Percentiles rank a stretch among this genome's conserved stretches.
Conservation (phyloP, 768 basidiomycete species). For the Pisolithus orientalis region DNA sequence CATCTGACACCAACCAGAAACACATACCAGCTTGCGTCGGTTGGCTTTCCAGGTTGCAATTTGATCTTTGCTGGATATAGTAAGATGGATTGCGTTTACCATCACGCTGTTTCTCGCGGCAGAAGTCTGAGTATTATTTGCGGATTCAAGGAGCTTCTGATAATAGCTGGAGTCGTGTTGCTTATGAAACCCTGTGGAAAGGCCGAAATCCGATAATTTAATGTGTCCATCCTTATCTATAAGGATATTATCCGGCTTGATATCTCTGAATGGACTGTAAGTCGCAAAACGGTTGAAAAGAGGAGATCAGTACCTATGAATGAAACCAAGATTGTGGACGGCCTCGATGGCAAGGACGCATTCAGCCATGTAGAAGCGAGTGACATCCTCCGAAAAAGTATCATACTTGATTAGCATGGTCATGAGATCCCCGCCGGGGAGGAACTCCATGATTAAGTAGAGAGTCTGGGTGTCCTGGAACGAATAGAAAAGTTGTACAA, state of each 20-base stretch:
- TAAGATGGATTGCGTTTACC: constrained; percentile 95
- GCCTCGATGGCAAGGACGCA: constrained; percentile 97
- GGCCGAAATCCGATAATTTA: constrained; percentile 97
- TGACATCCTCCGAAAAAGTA: constrained; percentile 97
- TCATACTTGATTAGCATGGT: constrained; percentile 99
- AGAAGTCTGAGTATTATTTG: constrained; percentile 38
- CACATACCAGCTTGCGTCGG: constrained; percentile 81
- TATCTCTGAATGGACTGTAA: constrained; percentile 56
- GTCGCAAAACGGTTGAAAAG: not conserved
- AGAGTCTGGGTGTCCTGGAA: constrained; percentile 92
- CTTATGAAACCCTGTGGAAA: constrained; percentile 99
- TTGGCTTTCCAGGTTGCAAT: constrained; percentile 99
- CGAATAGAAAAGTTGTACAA: constrained; percentile 96
- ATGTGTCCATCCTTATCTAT: constrained; percentile 93
- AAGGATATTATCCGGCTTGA: constrained; percentile 95
- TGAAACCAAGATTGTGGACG: constrained; percentile 95
- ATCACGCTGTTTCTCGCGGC: constrained; percentile 86
- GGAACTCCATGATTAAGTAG: constrained; percentile 98
- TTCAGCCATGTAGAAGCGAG: constrained; percentile 98
- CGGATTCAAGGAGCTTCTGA: constrained; percentile 74
- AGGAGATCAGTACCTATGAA: constrained; percentile 64
- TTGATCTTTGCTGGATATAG: constrained; percentile 88
- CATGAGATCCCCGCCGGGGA: constrained; percentile 98
- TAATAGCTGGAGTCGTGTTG: constrained; percentile 97
- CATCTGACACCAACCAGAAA: constrained; percentile 1